A percentile compares a stretch with the other conserved stretches of the same genome.
phyloP scores from a whole-genome alignment of 257 asterid species.

The Ehretia macrophylla region DNA sequence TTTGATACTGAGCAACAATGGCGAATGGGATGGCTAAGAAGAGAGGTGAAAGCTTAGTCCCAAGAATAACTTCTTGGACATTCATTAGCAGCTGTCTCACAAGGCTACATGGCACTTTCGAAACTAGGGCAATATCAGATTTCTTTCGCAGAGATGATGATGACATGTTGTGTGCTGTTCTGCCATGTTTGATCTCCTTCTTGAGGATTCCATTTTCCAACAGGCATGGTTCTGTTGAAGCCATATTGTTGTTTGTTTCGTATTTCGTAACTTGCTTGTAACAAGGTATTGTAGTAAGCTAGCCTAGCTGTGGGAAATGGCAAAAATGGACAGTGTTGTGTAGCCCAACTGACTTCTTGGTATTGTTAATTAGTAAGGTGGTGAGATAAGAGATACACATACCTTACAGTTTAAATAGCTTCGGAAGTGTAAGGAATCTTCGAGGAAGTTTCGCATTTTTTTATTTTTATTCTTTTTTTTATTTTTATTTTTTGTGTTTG shows the following conservation, averaged over 20 bases:
- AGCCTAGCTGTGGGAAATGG: no score
- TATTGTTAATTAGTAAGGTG: no score
- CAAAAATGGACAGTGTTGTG: no score
- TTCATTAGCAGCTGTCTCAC: constrained; percentile 38
- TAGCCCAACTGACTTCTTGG: no score
- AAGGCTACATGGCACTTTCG: constrained; percentile 35
- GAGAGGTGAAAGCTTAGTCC: constrained; percentile 68
- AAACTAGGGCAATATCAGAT: constrained; percentile 55
- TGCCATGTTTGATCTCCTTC: constrained; percentile 40
- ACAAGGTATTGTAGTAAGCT: background rate
- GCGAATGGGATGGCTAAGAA: constrained; percentile 82
- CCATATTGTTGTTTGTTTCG: constrained; percentile 19
- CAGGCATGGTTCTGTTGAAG: constrained; percentile 39
- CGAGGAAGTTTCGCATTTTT: no score
- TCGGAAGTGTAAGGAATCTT: no score
- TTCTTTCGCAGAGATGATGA: constrained; percentile 74
- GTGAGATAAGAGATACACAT: no score
- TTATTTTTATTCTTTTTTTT: no score
- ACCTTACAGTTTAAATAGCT: no score
- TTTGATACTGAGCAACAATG: constrained; percentile 36
- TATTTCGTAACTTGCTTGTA: background rate
- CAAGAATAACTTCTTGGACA: constrained; percentile 73
- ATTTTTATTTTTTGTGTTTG: no score
- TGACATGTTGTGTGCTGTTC: constrained; percentile 71
- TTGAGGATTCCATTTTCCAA: constrained; percentile 60